Evolutionary conservation across 2,329 filamentous ascomycete genomes (phyloP).

Genomic region (Periconia macrospinosa): DNA sequence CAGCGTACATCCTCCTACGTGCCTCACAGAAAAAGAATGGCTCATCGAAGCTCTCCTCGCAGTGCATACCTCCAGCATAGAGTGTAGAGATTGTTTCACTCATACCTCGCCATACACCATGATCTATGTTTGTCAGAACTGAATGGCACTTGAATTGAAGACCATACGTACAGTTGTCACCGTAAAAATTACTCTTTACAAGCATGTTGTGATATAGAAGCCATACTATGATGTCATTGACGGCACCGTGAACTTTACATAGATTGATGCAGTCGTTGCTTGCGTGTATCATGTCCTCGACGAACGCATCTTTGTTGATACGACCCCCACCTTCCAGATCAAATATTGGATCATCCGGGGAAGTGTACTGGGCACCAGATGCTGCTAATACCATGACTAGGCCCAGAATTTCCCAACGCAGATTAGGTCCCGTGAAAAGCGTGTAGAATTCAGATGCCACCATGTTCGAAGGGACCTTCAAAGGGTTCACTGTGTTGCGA

Average conservation of each 20-base stretch:
- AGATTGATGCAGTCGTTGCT: slow-evolving; percentile 40
- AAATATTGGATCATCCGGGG: slow-evolving; percentile 34
- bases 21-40: slow-evolving; percentile 37
- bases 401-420: slow-evolving; percentile 39
- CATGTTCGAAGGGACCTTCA: slow-evolving; percentile 36
- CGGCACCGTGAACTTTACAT: slow-evolving; percentile 38
- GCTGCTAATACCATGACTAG: slow-evolving; percentile 31
- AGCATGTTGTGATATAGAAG: slow-evolving; percentile 34
- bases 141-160: not conserved
- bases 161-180: slow-evolving; percentile 34
- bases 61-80: slow-evolving; percentile 39
- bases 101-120: slow-evolving; percentile 38
- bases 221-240: slow-evolving; percentile 42
- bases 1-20: slow-evolving; percentile 30
- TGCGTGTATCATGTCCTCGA: slow-evolving; percentile 39
- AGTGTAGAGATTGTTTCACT: slow-evolving; percentile 31
- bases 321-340: slow-evolving; percentile 32
- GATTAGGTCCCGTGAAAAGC: slow-evolving; percentile 35
- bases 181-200: slow-evolving; percentile 36
- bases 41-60: slow-evolving; percentile 31
- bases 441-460: slow-evolving; percentile 35
- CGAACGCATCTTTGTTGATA: slow-evolving; percentile 32
- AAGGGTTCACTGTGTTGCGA: slow-evolving; percentile 30
- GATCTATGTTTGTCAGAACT: slow-evolving; percentile 24
- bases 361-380: slow-evolving; percentile 33